phyloP scores from a whole-genome alignment of 768 basidiomycete species.

The Leucocoprinus sp. region DNA sequence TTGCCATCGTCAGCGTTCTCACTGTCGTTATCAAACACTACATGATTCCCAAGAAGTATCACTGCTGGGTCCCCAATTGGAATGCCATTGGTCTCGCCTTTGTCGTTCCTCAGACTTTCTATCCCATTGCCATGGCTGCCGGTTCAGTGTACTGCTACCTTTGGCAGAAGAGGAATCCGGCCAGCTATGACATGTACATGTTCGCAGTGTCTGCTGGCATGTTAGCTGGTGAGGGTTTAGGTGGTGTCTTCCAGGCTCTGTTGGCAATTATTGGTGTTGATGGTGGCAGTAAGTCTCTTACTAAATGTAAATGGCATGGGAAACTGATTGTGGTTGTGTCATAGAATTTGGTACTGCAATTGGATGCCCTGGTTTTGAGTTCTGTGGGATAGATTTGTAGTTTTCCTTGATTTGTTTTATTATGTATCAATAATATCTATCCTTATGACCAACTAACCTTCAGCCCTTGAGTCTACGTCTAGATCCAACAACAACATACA shows the following conservation, averaged over 20 bases:
- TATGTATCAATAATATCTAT: background rate
- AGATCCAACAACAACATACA: no score
- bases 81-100: constrained; percentile 47
- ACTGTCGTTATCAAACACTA: constrained; percentile 38
- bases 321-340: background rate
- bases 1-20: constrained; percentile 36
- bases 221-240: constrained; percentile 53
- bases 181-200: constrained; percentile 47
- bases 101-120: constrained; percentile 43
- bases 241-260: constrained; percentile 52
- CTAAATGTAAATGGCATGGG: background rate
- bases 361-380: constrained; percentile 44
- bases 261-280: constrained; percentile 44
- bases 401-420: background rate
- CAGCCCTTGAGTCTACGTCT: no score
- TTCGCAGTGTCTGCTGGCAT: constrained; percentile 47
- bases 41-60: constrained; percentile 42
- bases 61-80: constrained; percentile 46
- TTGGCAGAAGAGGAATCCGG: constrained; percentile 39
- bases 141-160: constrained; percentile 40
- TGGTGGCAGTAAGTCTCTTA: constrained; percentile 30
- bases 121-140: constrained; percentile 43
- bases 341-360: constrained; percentile 40
- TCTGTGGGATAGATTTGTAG: constrained; percentile 35
- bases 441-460: no score